Evolutionary conservation across 768 basidiomycete genomes (phyloP), one percentile per base, ranked within the genome.

Genomic region (Lentinula sp.): DNA sequence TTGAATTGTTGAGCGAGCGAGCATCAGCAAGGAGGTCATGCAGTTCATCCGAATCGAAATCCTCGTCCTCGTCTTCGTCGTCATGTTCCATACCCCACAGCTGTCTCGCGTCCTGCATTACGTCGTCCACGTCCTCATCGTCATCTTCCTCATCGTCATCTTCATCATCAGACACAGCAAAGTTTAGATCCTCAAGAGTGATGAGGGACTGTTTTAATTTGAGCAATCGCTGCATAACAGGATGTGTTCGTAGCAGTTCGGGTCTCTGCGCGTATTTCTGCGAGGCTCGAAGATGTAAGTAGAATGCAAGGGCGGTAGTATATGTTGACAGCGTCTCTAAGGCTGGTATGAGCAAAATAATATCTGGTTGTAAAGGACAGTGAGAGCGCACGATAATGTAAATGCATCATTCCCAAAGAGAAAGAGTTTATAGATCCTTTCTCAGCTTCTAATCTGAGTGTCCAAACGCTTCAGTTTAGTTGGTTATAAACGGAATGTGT

Each of bases 311-410:
- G 2, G 86, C 88, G 0, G 94, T 91, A 18, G 91, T 81, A 69
- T 98, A 98, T 8, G 95, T 93, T 40, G 97, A 76, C 2, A 96
- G 78, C 1, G 94, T 83, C 79, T 98, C 95, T 98, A 71, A 43
- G 53, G n/a, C 61, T 35, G 45, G 18, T 15, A 45, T 61, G 5
- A 49, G 16, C 37, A 37, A 11, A n/a, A 32, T 16, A 18, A 49
- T 46, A 32, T 34, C 5, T 34, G 58, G 32, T 16, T 31, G 48
- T 13, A 7, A 34, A 53, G 42, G 10, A 34, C 10, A n/a, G 10
- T 9, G 21, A 3, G 37, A 5, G 80, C 93, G 73, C 69, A 94
- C 95, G 95, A 70, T 96, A 92, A 74, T 96, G 88, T 48, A 95
- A 75, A 69, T 95, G 89, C 55, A 87, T 73, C 78, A 95, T 84